Percentiles rank a stretch among this genome's conserved stretches.
Evolutionary conservation across 768 basidiomycete genomes (phyloP).

Genomic region (Leccinellum albellum): DNA sequence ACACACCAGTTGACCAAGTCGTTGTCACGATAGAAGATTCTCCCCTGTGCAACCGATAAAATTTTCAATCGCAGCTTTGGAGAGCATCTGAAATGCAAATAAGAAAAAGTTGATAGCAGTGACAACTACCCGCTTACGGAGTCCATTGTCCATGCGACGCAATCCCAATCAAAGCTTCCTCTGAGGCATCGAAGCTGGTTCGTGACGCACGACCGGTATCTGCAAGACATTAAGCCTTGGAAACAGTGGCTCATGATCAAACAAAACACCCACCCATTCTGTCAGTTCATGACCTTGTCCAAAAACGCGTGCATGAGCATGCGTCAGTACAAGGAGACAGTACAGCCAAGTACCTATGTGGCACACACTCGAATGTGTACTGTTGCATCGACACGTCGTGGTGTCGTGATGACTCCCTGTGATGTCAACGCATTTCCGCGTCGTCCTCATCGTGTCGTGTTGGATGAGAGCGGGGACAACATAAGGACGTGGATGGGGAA

Average conservation of each 20-base stretch:
- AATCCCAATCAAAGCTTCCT: slow-evolving; percentile 92
- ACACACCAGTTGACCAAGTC: slow-evolving; percentile 99
- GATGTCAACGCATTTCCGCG: too few relatives aligned
- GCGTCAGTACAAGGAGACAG: neutral
- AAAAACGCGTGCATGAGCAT: slow-evolving; percentile 52
- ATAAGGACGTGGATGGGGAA: too few relatives aligned
- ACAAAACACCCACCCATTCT: slow-evolving; percentile 74
- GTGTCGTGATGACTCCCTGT: slow-evolving; percentile 85
- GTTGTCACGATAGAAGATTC: slow-evolving; percentile 91
- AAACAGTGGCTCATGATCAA: neutral
- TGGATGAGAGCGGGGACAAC: too few relatives aligned
- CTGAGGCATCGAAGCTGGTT: slow-evolving; percentile 85
- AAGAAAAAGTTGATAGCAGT: neutral
- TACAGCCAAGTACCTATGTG: too few relatives aligned
- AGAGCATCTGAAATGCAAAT: slow-evolving; percentile 48
- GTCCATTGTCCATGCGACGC: slow-evolving; percentile 94
- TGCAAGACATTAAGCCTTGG: slow-evolving; percentile 31
- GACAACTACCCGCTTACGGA: slow-evolving; percentile 45
- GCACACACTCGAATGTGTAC: too few relatives aligned
- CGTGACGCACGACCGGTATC: slow-evolving; percentile 89
- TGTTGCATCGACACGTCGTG: too few relatives aligned
- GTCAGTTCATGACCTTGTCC: slow-evolving; percentile 92
- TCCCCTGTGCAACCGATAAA: slow-evolving; percentile 87
- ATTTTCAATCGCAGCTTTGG: slow-evolving; percentile 90
- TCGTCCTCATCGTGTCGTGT: too few relatives aligned